phyloP scores from a whole-genome alignment of 176 grass and related monocot species.

The Echinochloa phyllopogon region DNA sequence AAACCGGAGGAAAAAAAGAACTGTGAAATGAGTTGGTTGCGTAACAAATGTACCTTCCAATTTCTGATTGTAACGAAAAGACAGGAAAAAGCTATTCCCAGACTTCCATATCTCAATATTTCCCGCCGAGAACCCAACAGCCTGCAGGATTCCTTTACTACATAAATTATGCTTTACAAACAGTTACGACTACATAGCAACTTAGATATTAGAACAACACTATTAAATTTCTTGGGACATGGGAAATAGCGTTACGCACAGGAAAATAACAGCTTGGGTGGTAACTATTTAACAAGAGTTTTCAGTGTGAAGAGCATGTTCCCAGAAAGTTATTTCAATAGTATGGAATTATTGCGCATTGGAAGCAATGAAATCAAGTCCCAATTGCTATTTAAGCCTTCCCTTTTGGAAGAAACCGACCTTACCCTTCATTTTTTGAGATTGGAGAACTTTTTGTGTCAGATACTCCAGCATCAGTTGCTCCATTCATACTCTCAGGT shows the following conservation, averaged over 20 bases:
- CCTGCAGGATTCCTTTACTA: constrained; percentile 60
- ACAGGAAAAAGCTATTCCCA: constrained; percentile 80
- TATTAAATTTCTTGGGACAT: constrained; percentile 23
- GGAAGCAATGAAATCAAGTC: constrained; percentile 9
- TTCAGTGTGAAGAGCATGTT: constrained; percentile 18
- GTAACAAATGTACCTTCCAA: constrained; percentile 78
- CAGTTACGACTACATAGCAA: constrained; percentile 18
- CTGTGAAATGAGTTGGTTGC: neutral
- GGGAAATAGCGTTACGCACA: constrained; percentile 15
- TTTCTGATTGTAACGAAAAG: constrained; percentile 74
- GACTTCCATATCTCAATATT: constrained; percentile 87
- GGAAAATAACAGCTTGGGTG: constrained; percentile 9
- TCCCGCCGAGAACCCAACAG: constrained; percentile 78
- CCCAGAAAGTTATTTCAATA: constrained; percentile 21
- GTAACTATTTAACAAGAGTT: constrained; percentile 25
- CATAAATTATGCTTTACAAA: constrained; percentile 38
- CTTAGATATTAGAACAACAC: constrained; percentile 27
- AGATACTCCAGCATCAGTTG: constrained; percentile 47
- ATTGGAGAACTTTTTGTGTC: constrained; percentile 52
- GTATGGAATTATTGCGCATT: neutral
- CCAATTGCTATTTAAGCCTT: constrained; percentile 22
- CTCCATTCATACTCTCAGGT: constrained; percentile 51
- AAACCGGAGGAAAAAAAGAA: constrained; percentile 30
- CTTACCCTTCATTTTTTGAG: constrained; percentile 82
- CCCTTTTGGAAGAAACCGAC: constrained; percentile 61